Conservation (phyloP, 2,329 filamentous ascomycete species). For the Epichloe sylvatica region DNA sequence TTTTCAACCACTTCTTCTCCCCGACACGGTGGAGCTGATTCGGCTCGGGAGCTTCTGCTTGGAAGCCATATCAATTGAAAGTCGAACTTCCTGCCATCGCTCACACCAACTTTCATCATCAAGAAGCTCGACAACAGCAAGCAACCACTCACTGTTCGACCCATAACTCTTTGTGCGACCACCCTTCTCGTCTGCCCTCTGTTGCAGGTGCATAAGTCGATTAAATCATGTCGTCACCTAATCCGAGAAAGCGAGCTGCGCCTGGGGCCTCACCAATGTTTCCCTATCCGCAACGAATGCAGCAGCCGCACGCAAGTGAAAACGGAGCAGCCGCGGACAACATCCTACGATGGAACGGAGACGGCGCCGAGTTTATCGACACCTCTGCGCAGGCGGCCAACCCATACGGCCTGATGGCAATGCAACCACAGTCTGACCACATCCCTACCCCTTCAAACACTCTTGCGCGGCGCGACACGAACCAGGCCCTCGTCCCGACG, state of each 20-base stretch:
- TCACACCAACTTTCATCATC: not conserved
- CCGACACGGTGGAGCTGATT: not conserved
- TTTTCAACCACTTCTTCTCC: not conserved
- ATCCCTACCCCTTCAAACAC: conserved; percentile 30
- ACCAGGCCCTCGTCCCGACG: conserved; percentile 34
- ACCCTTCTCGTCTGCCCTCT: not conserved
- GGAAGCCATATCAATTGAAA: not conserved
- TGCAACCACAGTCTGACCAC: conserved; percentile 21
- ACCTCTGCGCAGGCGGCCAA: conserved; percentile 19
- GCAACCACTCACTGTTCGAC: not conserved
- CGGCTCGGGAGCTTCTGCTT: not conserved
- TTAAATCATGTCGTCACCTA: conserved; percentile 32
- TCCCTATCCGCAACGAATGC: conserved; percentile 37
- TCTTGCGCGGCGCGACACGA: conserved; percentile 38
- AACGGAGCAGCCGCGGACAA: conserved; percentile 33
- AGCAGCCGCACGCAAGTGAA: conserved; percentile 31
- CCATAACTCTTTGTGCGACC: not conserved
- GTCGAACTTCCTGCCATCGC: not conserved
- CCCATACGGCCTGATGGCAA: conserved; percentile 25
- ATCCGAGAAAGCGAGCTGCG: conserved; percentile 57
- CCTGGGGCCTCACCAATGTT: conserved; percentile 54
- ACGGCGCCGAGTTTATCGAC: conserved; percentile 25
- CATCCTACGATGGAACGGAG: conserved; percentile 32
- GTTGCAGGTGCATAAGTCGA: conserved; percentile 1
- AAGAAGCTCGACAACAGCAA: not conserved